phyloP scores from a whole-genome alignment of 108 stramenopile species.

The Pseudonitzschia multiseries region DNA sequence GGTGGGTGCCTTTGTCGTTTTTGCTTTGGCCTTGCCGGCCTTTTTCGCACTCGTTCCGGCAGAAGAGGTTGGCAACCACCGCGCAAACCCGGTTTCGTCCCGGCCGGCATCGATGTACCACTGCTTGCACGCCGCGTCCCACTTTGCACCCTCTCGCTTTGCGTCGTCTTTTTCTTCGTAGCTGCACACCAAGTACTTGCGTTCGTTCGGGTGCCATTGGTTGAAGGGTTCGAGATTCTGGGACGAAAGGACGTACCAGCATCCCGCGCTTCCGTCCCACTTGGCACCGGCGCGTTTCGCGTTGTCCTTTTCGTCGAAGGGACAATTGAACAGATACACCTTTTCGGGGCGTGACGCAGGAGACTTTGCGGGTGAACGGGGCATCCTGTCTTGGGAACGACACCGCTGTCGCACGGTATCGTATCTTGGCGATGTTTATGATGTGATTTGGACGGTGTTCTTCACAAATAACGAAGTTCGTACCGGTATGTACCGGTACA shows the following conservation, averaged over 20 bases:
- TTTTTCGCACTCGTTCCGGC: neutral
- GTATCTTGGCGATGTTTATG: no score
- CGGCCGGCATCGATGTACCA: constrained; percentile 16
- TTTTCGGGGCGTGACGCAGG: neutral
- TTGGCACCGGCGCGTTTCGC: constrained; percentile 22
- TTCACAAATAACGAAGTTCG: no score
- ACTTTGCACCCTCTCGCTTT: constrained; percentile 16
- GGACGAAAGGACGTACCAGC: constrained; percentile 12
- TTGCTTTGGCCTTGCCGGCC: neutral
- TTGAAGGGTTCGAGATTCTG: constrained; percentile 6
- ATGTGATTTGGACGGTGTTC: no score
- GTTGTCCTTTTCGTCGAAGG: constrained; percentile 21
- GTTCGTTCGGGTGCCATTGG: constrained; percentile 12
- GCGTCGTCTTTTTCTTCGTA: constrained; percentile 21
- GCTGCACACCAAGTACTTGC: constrained; percentile 10
- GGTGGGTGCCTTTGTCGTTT: neutral
- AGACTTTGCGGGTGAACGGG: neutral
- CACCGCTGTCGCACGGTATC: no score
- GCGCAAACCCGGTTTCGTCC: constrained; percentile 3
- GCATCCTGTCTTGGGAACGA: neutral
- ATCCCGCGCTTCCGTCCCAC: constrained; percentile 7
- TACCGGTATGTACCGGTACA: no score
- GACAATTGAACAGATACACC: constrained; percentile 7
- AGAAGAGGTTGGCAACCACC: constrained; percentile 3
- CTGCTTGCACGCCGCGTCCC: constrained; percentile 13